Conservation (phyloP, 192 early-diverging fungal species). For the Helicostylum pulchrum region DNA sequence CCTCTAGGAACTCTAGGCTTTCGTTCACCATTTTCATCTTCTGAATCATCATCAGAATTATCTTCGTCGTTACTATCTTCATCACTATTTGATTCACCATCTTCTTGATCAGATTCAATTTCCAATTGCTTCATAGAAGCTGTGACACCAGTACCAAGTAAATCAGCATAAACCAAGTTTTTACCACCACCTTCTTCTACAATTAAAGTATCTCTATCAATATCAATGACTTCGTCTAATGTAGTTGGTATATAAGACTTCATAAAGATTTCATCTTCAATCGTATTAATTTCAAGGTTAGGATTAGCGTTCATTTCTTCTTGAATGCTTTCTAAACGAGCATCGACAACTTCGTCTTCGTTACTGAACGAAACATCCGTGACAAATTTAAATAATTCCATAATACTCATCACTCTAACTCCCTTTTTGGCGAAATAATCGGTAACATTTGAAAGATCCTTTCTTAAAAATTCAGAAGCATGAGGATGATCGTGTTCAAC, state of each 20-base stretch:
- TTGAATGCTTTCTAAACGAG: slow-evolving; percentile 54
- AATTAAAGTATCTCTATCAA: slow-evolving; percentile 76
- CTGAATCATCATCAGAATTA: slow-evolving; percentile 40
- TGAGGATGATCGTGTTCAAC: slow-evolving; percentile 98
- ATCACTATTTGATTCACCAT: slow-evolving; percentile 28
- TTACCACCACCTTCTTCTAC: slow-evolving; percentile 70
- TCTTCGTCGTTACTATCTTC: slow-evolving; percentile 37
- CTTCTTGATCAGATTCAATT: slow-evolving; percentile 25
- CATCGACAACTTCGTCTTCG: slow-evolving; percentile 63
- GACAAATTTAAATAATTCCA: slow-evolving; percentile 89
- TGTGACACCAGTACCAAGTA: slow-evolving; percentile 30
- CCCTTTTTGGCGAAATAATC: slow-evolving; percentile 87
- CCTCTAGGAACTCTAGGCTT: slow-evolving; percentile 49
- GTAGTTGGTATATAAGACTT: slow-evolving; percentile 89
- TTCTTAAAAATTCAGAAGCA: slow-evolving; percentile 92
- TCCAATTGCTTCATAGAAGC: slow-evolving; percentile 3
- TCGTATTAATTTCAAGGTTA: slow-evolving; percentile 48
- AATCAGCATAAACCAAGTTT: slow-evolving; percentile 63
- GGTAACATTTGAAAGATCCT: slow-evolving; percentile 90
- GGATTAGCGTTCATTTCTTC: slow-evolving; percentile 41
- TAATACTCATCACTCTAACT: slow-evolving; percentile 71
- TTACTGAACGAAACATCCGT: slow-evolving; percentile 57
- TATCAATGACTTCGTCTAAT: slow-evolving; percentile 86
- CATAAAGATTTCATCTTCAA: slow-evolving; percentile 90
- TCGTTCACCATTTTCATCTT: slow-evolving; percentile 39